Percentiles rank a stretch among this genome's conserved stretches.
Evolutionary conservation across 225 moss, liverwort and hornwort genomes (phyloP).

Genomic region (Physcomitrellopsis africana): DNA sequence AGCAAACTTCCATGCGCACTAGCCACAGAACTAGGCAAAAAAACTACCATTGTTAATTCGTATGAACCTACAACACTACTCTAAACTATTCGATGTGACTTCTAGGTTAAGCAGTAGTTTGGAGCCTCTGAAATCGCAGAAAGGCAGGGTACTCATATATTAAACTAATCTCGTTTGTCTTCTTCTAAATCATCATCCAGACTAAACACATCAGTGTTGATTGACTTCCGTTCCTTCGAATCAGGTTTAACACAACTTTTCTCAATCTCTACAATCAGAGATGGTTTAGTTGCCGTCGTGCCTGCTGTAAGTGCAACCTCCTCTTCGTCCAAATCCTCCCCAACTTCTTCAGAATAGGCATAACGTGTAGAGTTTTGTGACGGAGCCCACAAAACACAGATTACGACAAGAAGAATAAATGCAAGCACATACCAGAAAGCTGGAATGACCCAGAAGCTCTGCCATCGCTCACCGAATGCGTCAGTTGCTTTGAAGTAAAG

Average conservation of each 20-base stretch:
- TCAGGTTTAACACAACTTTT: constrained; percentile 74
- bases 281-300: constrained; percentile 51
- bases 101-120: constrained; percentile 28
- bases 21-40: constrained; percentile 13
- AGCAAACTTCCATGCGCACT: constrained; percentile 8
- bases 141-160: constrained; percentile 32
- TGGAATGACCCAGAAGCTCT: constrained; percentile 78
- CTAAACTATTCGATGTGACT: constrained; percentile 11
- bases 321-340: constrained; percentile 90
- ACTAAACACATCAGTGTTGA: constrained; percentile 90
- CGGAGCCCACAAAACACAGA: constrained; percentile 93
- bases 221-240: constrained; percentile 78
- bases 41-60: constrained; percentile 17
- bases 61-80: constrained; percentile 21
- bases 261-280: constrained; percentile 65
- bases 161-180: constrained; percentile 93
- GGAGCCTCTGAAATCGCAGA: constrained; percentile 27
- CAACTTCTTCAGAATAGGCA: constrained; percentile 94
- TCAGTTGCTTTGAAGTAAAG: constrained; percentile 92
- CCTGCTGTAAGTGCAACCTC: constrained; percentile 41
- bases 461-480: constrained; percentile 84
- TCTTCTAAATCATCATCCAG: constrained; percentile 93
- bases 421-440: constrained; percentile 92
- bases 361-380: constrained; percentile 96
- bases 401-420: constrained; percentile 67